These are phyloP conservation scores for Aegle marmelos DNA, from an alignment of 345 rosid species.

Conservation along the genomic window DNA sequence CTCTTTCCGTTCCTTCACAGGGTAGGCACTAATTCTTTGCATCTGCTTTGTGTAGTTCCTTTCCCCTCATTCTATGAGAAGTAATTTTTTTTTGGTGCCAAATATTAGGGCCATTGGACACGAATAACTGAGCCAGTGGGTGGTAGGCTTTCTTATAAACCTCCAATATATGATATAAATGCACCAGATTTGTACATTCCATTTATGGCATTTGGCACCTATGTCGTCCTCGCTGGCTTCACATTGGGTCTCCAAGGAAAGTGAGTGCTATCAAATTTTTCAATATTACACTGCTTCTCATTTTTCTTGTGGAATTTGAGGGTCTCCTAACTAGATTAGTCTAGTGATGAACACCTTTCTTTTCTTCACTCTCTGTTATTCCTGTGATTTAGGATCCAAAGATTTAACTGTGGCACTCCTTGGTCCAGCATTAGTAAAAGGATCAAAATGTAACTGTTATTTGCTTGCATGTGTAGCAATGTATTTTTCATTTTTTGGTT, in stretches of 20 bases:
- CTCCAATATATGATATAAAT: constrained; percentile 86
- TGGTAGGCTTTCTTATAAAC: constrained; percentile 95
- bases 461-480: not conserved
- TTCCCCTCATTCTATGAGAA: not conserved
- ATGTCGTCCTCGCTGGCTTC: constrained; percentile 85
- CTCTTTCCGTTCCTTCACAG: constrained; percentile 90
- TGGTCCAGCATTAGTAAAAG: not conserved
- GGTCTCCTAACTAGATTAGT: not conserved
- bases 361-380: not conserved
- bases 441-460: not conserved
- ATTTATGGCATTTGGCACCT: constrained; percentile 92
- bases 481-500: not conserved
- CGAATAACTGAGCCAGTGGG: constrained; percentile 95
- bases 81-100: not conserved
- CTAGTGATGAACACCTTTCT: not conserved
- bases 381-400: not conserved
- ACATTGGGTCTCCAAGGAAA: constrained; percentile 77
- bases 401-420: not conserved
- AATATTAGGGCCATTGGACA: constrained; percentile 84
- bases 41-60: not conserved
- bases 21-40: constrained; percentile 38
- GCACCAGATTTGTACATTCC: constrained; percentile 97
- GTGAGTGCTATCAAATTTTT: constrained; percentile 42
- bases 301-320: not conserved
- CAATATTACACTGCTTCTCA: not conserved